Evolutionary conservation across 257 asterid genomes (phyloP).

Genomic region (Nicotiana paniculata): DNA sequence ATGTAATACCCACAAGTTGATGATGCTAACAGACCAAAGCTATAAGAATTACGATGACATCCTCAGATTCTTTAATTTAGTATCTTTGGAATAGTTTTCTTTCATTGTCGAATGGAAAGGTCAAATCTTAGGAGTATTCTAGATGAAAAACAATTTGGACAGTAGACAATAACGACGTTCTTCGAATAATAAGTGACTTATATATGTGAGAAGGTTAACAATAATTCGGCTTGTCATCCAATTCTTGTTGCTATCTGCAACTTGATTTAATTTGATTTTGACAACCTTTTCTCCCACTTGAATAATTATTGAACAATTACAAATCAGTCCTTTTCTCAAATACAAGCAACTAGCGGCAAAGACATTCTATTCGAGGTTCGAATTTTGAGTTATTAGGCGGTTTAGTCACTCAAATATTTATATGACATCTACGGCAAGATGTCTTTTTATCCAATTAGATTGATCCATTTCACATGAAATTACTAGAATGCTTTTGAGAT

Average conservation of each 20-base stretch:
- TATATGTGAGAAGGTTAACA: not conserved
- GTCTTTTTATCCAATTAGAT: too few relatives aligned
- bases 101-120: not conserved
- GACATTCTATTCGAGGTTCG: too few relatives aligned
- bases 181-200: not conserved
- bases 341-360: not conserved
- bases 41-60: not conserved
- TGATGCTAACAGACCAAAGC: not conserved
- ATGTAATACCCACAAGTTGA: not conserved
- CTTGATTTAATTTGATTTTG: not conserved
- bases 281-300: not conserved
- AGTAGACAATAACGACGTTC: not conserved
- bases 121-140: not conserved
- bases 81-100: not conserved
- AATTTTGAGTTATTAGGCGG: too few relatives aligned
- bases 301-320: not conserved
- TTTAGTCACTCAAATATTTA: too few relatives aligned
- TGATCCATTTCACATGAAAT: too few relatives aligned
- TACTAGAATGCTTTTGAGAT: too few relatives aligned
- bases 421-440: too few relatives aligned
- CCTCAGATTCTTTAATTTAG: not conserved
- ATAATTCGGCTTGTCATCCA: not conserved
- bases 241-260: not conserved
- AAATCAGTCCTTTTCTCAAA: too few relatives aligned
- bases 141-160: too few relatives aligned